Evolutionary conservation across 768 basidiomycete species (phyloP).

Genomic region (Plicaturopsis crispa): DNA sequence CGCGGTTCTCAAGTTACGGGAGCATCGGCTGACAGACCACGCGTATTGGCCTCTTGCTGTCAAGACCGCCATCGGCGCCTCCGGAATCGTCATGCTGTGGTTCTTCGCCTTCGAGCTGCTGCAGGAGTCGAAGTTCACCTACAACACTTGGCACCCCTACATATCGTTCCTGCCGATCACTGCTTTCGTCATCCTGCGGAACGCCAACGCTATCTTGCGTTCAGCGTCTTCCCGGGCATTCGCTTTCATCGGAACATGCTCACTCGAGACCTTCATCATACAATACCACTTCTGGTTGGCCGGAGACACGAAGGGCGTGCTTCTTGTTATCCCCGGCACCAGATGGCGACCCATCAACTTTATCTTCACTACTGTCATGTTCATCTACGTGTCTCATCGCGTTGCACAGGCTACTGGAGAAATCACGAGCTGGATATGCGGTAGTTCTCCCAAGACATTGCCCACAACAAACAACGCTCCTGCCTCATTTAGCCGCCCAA

Average conservation of each 20-base stretch:
- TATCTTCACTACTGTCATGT: conserved; percentile 65
- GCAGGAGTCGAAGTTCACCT: conserved; percentile 74
- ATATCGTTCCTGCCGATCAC: conserved; percentile 76
- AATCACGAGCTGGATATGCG: conserved; percentile 55
- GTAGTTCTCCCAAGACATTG: conserved; percentile 18
- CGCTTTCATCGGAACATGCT: conserved; percentile 79
- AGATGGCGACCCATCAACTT: conserved; percentile 74
- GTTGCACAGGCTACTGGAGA: conserved; percentile 71
- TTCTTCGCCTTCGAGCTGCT: conserved; percentile 78
- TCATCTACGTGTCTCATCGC: conserved; percentile 73
- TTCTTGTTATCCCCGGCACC: conserved; percentile 72
- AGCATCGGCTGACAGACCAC: conserved; percentile 62
- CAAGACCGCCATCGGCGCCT: conserved; percentile 40
- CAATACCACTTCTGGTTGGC: conserved; percentile 88
- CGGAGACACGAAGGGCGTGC: conserved; percentile 73
- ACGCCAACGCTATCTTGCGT: conserved; percentile 63
- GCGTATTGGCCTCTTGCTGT: conserved; percentile 52
- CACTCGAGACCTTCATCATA: conserved; percentile 86
- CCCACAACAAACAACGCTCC: conserved; percentile 13
- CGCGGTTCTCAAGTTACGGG: conserved; percentile 66
- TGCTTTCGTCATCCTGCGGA: conserved; percentile 70
- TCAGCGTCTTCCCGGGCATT: conserved; percentile 64
- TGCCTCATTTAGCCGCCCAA: background rate
- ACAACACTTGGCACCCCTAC: conserved; percentile 82
- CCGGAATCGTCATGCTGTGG: conserved; percentile 55